Percentiles rank a stretch among this genome's conserved stretches.
phyloP scores from a whole-genome alignment of 2,329 filamentous ascomycete species.

The Fusarium sp. region DNA sequence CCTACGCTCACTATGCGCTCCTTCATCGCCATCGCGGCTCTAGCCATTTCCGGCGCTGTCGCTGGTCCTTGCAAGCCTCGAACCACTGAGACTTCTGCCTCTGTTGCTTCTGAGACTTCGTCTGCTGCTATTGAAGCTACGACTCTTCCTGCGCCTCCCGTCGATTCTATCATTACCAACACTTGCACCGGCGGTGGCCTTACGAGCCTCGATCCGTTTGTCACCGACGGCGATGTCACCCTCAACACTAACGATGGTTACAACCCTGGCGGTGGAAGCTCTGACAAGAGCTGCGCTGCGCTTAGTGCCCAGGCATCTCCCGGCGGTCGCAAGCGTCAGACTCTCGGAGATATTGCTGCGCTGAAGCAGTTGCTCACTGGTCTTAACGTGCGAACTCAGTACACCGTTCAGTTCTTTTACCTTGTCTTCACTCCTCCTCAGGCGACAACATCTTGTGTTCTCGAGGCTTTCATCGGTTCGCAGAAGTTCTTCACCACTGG shows the following conservation, averaged over 20 bases:
- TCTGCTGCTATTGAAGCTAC: neutral
- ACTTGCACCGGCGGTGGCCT: constrained; percentile 4
- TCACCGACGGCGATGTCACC: neutral
- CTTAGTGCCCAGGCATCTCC: neutral
- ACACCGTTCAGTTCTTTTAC: constrained; percentile 36
- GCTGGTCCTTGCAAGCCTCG: constrained; percentile 26
- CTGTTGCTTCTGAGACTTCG: neutral
- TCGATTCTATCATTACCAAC: constrained; percentile 6
- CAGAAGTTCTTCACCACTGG: neutral
- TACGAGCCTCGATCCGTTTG: neutral
- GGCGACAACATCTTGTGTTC: neutral
- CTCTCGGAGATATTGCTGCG: neutral
- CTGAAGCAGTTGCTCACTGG: constrained; percentile 6
- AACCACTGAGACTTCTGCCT: neutral
- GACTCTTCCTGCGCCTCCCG: neutral
- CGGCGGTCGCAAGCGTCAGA: neutral
- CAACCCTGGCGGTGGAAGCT: neutral
- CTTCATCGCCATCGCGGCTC: constrained; percentile 18
- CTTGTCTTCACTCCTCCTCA: neutral
- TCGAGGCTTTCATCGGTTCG: constrained; percentile 20
- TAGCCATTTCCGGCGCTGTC: constrained; percentile 23
- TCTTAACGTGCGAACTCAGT: constrained; percentile 11
- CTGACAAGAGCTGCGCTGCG: neutral
- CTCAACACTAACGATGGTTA: neutral
- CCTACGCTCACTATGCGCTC: constrained; percentile 26